Percentiles rank a stretch among this genome's conserved stretches.
These are phyloP conservation scores for Lactarius hatsudake DNA, from an alignment of 768 basidiomycete genomes.

Conservation along the genomic window DNA sequence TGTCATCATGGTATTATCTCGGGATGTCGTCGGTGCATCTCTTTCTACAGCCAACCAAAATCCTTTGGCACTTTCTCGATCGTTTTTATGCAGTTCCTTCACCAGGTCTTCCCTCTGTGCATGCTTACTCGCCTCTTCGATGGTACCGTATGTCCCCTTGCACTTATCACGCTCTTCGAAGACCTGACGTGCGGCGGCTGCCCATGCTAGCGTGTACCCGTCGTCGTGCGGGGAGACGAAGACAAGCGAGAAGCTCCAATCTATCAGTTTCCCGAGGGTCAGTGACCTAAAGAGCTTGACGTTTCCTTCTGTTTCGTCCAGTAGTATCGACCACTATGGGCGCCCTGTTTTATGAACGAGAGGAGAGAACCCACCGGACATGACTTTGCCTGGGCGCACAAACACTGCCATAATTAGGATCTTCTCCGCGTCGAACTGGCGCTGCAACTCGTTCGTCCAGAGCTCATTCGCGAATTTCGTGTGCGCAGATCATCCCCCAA, in stretches of 20 bases:
- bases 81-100: conserved; percentile 40
- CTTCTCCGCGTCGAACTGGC: conserved; percentile 39
- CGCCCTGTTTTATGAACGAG: neutral
- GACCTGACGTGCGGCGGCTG: conserved; percentile 41
- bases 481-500: conserved; percentile 21
- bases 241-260: conserved; percentile 28
- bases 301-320: conserved; percentile 21
- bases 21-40: neutral
- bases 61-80: conserved; percentile 32
- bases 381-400: conserved; percentile 43
- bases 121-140: conserved; percentile 33
- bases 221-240: conserved; percentile 36
- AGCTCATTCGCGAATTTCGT: conserved; percentile 53
- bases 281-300: conserved; percentile 24
- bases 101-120: conserved; percentile 37
- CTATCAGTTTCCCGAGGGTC: conserved; percentile 15
- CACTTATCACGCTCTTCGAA: conserved; percentile 35
- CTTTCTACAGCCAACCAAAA: conserved; percentile 9
- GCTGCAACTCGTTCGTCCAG: conserved; percentile 50
- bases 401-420: conserved; percentile 41
- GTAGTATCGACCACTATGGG: conserved; percentile 4
- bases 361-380: conserved; percentile 34
- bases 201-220: conserved; percentile 39
- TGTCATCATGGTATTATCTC: neutral
- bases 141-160: conserved; percentile 37